phyloP scores from a whole-genome alignment of 2,329 filamentous ascomycete species.

The Hypoxylon rubiginosum region DNA sequence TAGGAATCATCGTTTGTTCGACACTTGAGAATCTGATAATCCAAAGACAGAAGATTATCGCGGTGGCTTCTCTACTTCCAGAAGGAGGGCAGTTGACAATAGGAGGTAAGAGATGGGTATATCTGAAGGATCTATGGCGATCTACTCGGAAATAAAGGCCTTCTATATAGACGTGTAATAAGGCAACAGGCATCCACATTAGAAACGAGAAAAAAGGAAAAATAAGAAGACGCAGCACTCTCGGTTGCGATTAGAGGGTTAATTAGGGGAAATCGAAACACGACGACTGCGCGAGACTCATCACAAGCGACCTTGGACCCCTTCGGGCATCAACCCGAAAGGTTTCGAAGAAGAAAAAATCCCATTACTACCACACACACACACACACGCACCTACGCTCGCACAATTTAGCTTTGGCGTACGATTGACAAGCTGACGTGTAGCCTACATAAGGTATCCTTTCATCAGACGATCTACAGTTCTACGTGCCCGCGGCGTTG shows the following conservation, averaged over 20 bases:
- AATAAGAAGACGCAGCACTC: conserved; percentile 23
- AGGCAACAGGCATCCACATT: conserved; percentile 6
- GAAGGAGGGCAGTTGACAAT: background rate
- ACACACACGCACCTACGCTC: background rate
- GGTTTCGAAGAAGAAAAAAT: conserved; percentile 5
- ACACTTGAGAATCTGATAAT: background rate
- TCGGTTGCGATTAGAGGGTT: conserved; percentile 26
- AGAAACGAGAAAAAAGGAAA: conserved; percentile 3
- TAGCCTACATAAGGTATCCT: conserved; percentile 12
- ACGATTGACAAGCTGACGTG: conserved; percentile 9
- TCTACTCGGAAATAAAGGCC: background rate
- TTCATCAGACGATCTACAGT: conserved; percentile 20
- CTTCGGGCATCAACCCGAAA: conserved; percentile 27
- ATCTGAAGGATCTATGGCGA: conserved; percentile 2
- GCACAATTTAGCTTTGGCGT: conserved; percentile 7
- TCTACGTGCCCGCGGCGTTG: background rate
- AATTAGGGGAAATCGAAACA: conserved; percentile 13
- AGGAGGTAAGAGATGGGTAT: background rate
- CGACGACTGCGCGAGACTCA: conserved; percentile 6
- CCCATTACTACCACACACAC: background rate
- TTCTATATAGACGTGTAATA: conserved; percentile 13
- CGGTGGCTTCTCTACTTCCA: background rate
- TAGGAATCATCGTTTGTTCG: background rate
- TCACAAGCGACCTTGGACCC: conserved; percentile 8
- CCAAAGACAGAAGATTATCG: background rate